phyloP scores from a whole-genome alignment of 495 filamentous ascomycete species.

The Parmelia sp. region DNA sequence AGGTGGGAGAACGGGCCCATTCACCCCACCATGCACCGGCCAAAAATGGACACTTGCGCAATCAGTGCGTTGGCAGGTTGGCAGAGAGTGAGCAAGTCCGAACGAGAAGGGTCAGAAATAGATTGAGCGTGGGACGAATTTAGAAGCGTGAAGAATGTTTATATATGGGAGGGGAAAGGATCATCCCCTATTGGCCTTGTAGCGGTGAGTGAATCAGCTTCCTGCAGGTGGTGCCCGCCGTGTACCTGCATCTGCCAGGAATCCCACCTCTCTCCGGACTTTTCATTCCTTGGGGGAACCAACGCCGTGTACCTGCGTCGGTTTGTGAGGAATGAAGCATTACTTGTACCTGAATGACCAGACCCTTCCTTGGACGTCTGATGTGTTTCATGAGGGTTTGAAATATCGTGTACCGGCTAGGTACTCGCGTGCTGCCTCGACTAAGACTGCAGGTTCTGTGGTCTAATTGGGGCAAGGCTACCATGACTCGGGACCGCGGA shows the following conservation, averaged over 20 bases:
- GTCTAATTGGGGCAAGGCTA: background rate
- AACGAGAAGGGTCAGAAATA: background rate
- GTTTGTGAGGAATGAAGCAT: background rate
- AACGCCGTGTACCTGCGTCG: background rate
- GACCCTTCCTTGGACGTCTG: background rate
- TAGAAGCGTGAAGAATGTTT: background rate
- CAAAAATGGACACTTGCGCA: constrained; percentile 55
- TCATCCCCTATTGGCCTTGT: background rate
- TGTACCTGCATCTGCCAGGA: background rate
- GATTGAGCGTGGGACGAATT: background rate
- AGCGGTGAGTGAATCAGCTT: constrained; percentile 2
- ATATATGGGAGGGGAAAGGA: background rate
- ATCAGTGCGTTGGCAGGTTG: background rate
- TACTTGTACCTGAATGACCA: background rate
- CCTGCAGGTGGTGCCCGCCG: background rate
- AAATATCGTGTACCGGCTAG: background rate
- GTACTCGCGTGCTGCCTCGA: background rate
- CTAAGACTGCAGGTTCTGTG: background rate
- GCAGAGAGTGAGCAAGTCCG: background rate
- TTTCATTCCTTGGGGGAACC: background rate
- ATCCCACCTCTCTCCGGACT: background rate
- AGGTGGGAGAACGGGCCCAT: too few species aligned
- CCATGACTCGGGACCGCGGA: background rate
- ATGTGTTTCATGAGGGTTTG: background rate
- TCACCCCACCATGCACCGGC: constrained; percentile 62